Percentiles rank a stretch among this genome's conserved stretches.
phyloP scores from a whole-genome alignment of 345 rosid genomes.

The Populus tremula region DNA sequence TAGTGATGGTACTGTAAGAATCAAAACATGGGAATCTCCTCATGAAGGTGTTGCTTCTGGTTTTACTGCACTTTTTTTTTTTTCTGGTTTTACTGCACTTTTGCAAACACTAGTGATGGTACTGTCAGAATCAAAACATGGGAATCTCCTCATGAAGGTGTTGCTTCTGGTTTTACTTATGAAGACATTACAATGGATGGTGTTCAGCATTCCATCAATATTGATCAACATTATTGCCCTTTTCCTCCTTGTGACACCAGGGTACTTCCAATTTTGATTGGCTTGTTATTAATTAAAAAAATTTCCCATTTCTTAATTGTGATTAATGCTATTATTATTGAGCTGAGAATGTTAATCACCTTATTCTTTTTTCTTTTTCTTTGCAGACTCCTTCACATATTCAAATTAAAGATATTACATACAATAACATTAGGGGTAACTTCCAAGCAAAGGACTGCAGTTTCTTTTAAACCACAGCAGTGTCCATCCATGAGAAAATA shows the following conservation, averaged over 20 bases:
- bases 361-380: background rate
- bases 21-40: too few relatives aligned
- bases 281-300: background rate
- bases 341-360: too few relatives aligned
- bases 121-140: too few relatives aligned
- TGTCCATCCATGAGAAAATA: conserved; percentile 18
- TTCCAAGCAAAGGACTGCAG: conserved; percentile 21
- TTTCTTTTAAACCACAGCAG: conserved; percentile 23
- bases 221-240: conserved; percentile 6
- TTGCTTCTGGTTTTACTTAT: too few relatives aligned
- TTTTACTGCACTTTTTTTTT: too few relatives aligned
- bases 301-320: background rate
- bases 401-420: conserved; percentile 27
- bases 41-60: too few relatives aligned
- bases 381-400: conserved; percentile 30
- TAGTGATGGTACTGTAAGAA: too few relatives aligned
- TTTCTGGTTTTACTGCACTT: too few relatives aligned
- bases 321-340: too few relatives aligned
- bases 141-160: too few relatives aligned
- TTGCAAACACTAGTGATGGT: too few relatives aligned
- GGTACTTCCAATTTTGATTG: background rate
- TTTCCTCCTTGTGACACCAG: conserved; percentile 12
- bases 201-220: background rate
- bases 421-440: conserved; percentile 33
- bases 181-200: background rate